Evolutionary conservation across 495 filamentous ascomycete species (phyloP).

Genomic region (Aspergillus steynii): DNA sequence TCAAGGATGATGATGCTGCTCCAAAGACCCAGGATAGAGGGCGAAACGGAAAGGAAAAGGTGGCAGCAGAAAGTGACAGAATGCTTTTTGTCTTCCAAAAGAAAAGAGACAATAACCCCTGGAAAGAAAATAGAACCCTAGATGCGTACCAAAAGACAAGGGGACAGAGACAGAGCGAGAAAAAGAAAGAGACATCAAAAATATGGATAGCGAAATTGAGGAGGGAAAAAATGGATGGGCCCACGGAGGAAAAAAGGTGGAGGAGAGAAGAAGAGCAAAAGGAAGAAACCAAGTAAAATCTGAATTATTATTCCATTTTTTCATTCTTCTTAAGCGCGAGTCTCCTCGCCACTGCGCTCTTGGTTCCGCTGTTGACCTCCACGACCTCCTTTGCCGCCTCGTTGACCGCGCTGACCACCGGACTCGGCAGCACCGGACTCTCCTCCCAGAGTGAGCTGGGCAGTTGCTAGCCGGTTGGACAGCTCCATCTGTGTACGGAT

Average conservation of each 20-base stretch:
- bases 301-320: constrained; percentile 20
- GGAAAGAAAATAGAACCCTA: constrained; percentile 12
- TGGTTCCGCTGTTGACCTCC: constrained; percentile 43
- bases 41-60: neutral
- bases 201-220: constrained; percentile 6
- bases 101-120: constrained; percentile 9
- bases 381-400: constrained; percentile 52
- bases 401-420: constrained; percentile 42
- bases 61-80: constrained; percentile 7
- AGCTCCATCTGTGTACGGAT: constrained; percentile 99
- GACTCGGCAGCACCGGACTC: constrained; percentile 39
- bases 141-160: constrained; percentile 14
- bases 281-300: constrained; percentile 26
- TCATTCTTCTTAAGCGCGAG: constrained; percentile 38
- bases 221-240: constrained; percentile 19
- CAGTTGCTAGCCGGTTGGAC: constrained; percentile 87
- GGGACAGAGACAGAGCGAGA: neutral
- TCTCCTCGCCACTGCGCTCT: constrained; percentile 36
- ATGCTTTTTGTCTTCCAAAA: constrained; percentile 12
- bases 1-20: constrained; percentile 5
- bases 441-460: constrained; percentile 66
- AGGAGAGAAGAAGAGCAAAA: constrained; percentile 22
- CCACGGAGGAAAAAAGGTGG: constrained; percentile 24
- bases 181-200: constrained; percentile 4
- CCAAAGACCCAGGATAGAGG: constrained; percentile 2